Evolutionary conservation across 2,329 filamentous ascomycete species (phyloP), one percentile per base, ranked within the genome.

Genomic region (Chlorencoelia australis): DNA sequence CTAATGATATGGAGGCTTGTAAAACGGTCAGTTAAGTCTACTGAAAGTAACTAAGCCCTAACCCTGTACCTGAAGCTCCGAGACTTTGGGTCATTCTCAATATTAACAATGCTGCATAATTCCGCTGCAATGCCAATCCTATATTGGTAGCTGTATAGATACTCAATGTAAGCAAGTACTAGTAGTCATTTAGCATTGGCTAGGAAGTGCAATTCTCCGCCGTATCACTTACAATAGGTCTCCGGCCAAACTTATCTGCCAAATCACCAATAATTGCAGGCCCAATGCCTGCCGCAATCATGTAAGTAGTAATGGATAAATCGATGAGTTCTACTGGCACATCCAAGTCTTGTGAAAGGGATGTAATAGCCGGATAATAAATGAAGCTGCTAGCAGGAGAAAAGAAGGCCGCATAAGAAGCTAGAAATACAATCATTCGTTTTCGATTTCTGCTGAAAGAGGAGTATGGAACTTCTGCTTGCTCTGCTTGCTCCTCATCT

Each of bases 211-310:
- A n/a, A n/a, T n/a, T n/a, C n/a, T 25, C 22, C 22, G 22, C 22
- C 22, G 13, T 25, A 7, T 25, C 22, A 25, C 22, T 13, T 25
- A 25, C 13, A 16, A 30, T 13, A 7, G 13, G 16, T 9, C n/a
- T 7, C 16, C 72, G 61, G 1, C 72, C 71, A 3, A 59, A 56
- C 2, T 53, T 61, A 46, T 78, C 73, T 0, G 71, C 66, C 19
- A 75, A 55, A 1, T 63, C 65, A 1, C 69, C 71, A 15, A 31
- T 39, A 37, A 76, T 64, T 48, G 65, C 68, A 16, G 72, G 72
- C 1, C 66, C 63, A 8, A 76, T 53, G 7, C 67, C 72, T 53
- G 75, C 72, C 22, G 75, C 17, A 10, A 35, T 17, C n/a, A 30
- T 29, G 25, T 41, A 43, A 19, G 20, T 9, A 5, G 27, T 33